These are phyloP conservation scores for Colletotrichum tamarilloi DNA, from an alignment of 2,329 filamentous ascomycete species.

Conservation along the genomic window DNA sequence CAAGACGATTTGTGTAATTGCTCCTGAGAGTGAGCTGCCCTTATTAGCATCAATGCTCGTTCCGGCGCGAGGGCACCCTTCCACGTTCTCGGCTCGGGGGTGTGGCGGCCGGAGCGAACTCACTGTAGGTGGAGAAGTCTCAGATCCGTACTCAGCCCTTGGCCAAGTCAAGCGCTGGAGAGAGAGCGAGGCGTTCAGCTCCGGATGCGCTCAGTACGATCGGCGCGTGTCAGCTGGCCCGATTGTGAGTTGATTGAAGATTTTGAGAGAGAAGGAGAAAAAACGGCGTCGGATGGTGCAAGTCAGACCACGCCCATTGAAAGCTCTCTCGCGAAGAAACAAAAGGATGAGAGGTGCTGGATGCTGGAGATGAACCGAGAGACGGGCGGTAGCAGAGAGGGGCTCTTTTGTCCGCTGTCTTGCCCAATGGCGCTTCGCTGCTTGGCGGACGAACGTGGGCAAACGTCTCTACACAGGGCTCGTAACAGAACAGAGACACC, in stretches of 20 bases:
- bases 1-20: not conserved
- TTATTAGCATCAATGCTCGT: constrained; percentile 29
- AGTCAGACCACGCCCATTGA: constrained; percentile 27
- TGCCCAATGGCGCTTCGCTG: not conserved
- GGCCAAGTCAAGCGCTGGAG: constrained; percentile 13
- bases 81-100: constrained; percentile 33
- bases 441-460: constrained; percentile 26
- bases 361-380: constrained; percentile 9
- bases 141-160: constrained; percentile 28
- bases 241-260: not conserved
- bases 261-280: not conserved
- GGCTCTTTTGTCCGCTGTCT: constrained; percentile 23
- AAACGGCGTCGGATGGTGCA: constrained; percentile 24
- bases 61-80: constrained; percentile 21
- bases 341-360: constrained; percentile 4
- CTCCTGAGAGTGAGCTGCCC: not conserved
- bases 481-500: constrained; percentile 16
- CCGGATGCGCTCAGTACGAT: constrained; percentile 29
- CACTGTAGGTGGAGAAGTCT: constrained; percentile 29
- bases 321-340: not conserved
- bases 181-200: constrained; percentile 3
- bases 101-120: constrained; percentile 30
- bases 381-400: constrained; percentile 14
- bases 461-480: constrained; percentile 1
- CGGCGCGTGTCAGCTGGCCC: constrained; percentile 12